Percentiles rank a stretch among this genome's conserved stretches.
phyloP scores from a whole-genome alignment of 306 rosid genomes.

The apple (Malus domestica) region DNA sequence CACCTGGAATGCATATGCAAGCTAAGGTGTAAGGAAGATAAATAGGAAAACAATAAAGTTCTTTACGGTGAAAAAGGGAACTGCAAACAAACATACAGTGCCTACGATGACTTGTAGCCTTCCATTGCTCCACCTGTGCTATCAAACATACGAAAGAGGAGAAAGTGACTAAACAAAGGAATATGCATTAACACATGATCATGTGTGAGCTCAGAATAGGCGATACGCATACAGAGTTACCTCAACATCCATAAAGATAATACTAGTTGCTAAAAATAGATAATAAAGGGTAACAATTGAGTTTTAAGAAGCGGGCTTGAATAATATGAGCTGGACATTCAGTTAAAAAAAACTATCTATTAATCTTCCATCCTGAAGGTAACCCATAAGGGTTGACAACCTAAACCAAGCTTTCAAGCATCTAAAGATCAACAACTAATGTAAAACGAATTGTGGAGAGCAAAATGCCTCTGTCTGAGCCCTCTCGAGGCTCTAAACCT shows the following conservation, averaged over 20 bases:
- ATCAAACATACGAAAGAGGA: constrained; percentile 14
- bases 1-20: constrained; percentile 53
- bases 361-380: background rate
- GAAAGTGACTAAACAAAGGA: constrained; percentile 5
- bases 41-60: background rate
- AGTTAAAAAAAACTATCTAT: background rate
- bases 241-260: background rate
- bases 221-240: background rate
- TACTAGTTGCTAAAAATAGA: background rate
- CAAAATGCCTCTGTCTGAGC: too few relatives aligned
- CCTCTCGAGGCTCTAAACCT: too few relatives aligned
- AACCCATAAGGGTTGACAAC: background rate
- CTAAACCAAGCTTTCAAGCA: background rate
- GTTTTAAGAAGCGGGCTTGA: background rate
- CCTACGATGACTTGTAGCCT: constrained; percentile 85
- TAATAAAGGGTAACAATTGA: background rate
- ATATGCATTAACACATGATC: background rate
- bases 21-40: background rate
- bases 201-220: background rate
- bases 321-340: background rate
- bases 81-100: constrained; percentile 55
- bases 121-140: constrained; percentile 80
- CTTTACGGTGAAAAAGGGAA: background rate
- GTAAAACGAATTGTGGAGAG: too few relatives aligned
- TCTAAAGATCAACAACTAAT: background rate